Percentiles rank a stretch among this genome's conserved stretches.
These are phyloP conservation scores for Xylariomycetidae sp. DNA, from an alignment of 2,329 filamentous ascomycete genomes.

Conservation along the genomic window DNA sequence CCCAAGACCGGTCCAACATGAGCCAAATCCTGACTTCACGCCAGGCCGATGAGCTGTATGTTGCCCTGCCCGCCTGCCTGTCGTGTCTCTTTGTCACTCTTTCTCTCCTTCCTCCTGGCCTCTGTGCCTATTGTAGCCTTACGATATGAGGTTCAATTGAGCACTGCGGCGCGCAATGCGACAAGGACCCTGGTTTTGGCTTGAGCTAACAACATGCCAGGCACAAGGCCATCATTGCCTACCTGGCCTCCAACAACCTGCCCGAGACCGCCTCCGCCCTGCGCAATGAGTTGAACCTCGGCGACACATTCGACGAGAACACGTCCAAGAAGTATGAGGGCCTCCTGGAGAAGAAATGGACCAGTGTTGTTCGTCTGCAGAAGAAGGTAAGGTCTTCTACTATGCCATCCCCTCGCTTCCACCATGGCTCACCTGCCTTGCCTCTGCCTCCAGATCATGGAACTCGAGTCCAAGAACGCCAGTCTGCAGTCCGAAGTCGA, in stretches of 20 bases:
- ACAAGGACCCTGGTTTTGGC: neutral
- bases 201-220: slow-evolving; percentile 9
- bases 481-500: slow-evolving; percentile 78
- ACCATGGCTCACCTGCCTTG: neutral
- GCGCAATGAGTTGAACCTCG: slow-evolving; percentile 69
- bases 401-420: neutral
- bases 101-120: too few species aligned
- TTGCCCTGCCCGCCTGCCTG: slow-evolving; percentile 1
- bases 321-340: slow-evolving; percentile 94
- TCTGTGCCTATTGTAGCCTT: too few species aligned
- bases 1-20: too few species aligned
- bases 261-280: slow-evolving; percentile 63
- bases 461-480: slow-evolving; percentile 71
- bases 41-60: slow-evolving; percentile 28
- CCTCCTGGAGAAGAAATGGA: slow-evolving; percentile 97
- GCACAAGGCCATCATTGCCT: slow-evolving; percentile 90
- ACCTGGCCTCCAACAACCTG: slow-evolving; percentile 69
- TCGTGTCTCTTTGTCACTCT: neutral
- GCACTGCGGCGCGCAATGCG: too few species aligned
- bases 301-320: slow-evolving; percentile 65
- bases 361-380: slow-evolving; percentile 85
- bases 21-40: slow-evolving; percentile 26
- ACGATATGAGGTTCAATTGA: too few species aligned
- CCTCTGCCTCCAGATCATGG: slow-evolving; percentile 65
- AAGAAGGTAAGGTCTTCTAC: slow-evolving; percentile 64